Percentiles rank a stretch among this genome's conserved stretches.
These are phyloP conservation scores for Starmerella vitae DNA, from an alignment of 805 yeast genomes.

Conservation along the genomic window DNA sequence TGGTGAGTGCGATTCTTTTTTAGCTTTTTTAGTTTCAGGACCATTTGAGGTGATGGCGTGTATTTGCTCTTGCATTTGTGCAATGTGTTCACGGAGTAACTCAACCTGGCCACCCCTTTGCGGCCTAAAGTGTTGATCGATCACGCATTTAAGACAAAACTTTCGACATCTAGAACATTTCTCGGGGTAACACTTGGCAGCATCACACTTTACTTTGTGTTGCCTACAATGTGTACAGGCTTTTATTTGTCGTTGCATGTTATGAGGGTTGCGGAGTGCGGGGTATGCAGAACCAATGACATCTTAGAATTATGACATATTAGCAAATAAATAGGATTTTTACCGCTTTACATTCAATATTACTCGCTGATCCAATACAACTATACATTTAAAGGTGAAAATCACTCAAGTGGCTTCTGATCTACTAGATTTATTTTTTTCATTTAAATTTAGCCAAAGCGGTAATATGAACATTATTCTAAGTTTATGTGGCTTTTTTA, in stretches of 20 bases:
- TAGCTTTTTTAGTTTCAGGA: background rate
- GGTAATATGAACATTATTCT: no score
- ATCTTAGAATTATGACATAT: no score
- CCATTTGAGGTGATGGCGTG: constrained; percentile 33
- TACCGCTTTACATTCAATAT: no score
- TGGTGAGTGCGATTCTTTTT: background rate
- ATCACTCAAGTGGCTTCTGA: no score
- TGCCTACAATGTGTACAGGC: constrained; percentile 91
- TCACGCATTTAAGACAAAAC: constrained; percentile 69
- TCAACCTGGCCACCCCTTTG: constrained; percentile 86
- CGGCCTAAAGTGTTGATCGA: constrained; percentile 84
- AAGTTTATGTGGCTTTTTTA: no score
- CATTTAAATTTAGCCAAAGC: no score
- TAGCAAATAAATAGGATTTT: no score
- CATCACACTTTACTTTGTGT: constrained; percentile 87
- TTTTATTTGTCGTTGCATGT: constrained; percentile 56
- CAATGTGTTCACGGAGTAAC: constrained; percentile 69
- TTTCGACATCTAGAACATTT: constrained; percentile 75
- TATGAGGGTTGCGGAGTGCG: background rate
- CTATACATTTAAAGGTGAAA: no score
- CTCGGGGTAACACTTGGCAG: constrained; percentile 64
- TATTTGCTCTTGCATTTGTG: constrained; percentile 60
- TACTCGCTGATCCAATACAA: no score
- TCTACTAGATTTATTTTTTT: no score
- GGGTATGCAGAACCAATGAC: background rate